These are phyloP conservation scores for Aspergillus pseudoglaucus DNA, from an alignment of 2,329 filamentous ascomycete species.

Conservation along the genomic window DNA sequence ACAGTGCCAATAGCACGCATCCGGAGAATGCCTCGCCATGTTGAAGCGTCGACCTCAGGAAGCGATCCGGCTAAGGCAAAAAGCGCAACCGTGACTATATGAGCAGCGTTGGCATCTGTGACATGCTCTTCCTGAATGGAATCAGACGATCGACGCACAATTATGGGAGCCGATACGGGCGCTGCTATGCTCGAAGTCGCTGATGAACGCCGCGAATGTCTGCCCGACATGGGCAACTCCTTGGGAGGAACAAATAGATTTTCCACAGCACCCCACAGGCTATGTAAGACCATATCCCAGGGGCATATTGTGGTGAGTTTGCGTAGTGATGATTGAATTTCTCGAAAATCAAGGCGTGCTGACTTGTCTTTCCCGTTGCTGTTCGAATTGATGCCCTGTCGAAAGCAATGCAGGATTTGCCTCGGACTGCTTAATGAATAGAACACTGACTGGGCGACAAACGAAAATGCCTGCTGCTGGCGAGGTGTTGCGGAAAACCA, in stretches of 20 bases:
- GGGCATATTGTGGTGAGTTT: constrained; percentile 33
- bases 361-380: not conserved
- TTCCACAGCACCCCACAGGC: constrained; percentile 36
- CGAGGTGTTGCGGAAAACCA: constrained; percentile 32
- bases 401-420: constrained; percentile 38
- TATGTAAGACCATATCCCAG: constrained; percentile 36
- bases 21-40: constrained; percentile 37
- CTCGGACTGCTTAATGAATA: constrained; percentile 37
- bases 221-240: constrained; percentile 25
- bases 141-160: constrained; percentile 22
- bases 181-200: constrained; percentile 20
- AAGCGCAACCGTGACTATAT: constrained; percentile 32
- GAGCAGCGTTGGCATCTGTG: constrained; percentile 33
- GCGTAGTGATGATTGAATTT: constrained; percentile 28
- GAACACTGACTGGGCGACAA: constrained; percentile 40
- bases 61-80: constrained; percentile 34
- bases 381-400: constrained; percentile 10
- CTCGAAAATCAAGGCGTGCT: constrained; percentile 20
- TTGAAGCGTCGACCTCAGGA: constrained; percentile 28
- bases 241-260: constrained; percentile 34
- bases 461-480: constrained; percentile 34
- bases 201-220: constrained; percentile 26
- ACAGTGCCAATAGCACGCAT: constrained; percentile 36
- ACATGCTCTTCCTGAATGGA: constrained; percentile 25
- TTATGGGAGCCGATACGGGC: constrained; percentile 15